Base-by-base conservation (phyloP, 305 asterid species). In the Fraxinus baroniana region DNA sequence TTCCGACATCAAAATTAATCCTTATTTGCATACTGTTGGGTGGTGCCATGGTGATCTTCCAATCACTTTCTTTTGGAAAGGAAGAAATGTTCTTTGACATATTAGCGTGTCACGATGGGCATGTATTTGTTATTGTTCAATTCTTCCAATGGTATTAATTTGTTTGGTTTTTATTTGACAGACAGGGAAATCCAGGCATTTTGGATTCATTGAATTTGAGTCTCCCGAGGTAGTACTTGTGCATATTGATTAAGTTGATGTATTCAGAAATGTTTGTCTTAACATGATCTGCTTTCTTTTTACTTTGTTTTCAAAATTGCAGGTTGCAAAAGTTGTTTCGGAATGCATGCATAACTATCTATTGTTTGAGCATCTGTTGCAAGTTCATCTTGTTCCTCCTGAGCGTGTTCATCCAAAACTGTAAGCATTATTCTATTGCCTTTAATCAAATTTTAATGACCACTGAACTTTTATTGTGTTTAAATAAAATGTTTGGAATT, bases 111-210 rank as follows among this genome's bases (percentile, higher is more conserved):
- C 15, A 3, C 9, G 46, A 76, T 20, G 80, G 15, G 30, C 13
- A 8, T 41, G 26, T 13, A 5, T 28, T 74, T 80, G 13, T 77
- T 68, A 68, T 28, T 70, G 22, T 41, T 83, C 26, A 37, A 26
- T 84, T 80, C 4, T 13, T 76, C 7, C 28, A 7, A 44, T 76
- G 75, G 79, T 46, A 78, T 81, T 89, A 5, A 83, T 74, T 70
- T 22, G 20, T 55, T 41, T 73, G n/a, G 77, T 32, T 85, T 82
- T 30, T 75, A 77, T 35, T 83, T 79, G 60, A 85, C 95, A 95
- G 98, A 95, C 97, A 0, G 97, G 97, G 80, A 94, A 94, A 87
- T 91, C 97, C 30, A 93, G 89, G 93, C 98, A 95, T 87, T 95
- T 89, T 85, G 98, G 98, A 81, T 94, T 94, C 91, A 93, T 94